These are phyloP conservation scores for Forsythia suspensa DNA, from an alignment of 257 asterid genomes.

Conservation along the genomic window DNA sequence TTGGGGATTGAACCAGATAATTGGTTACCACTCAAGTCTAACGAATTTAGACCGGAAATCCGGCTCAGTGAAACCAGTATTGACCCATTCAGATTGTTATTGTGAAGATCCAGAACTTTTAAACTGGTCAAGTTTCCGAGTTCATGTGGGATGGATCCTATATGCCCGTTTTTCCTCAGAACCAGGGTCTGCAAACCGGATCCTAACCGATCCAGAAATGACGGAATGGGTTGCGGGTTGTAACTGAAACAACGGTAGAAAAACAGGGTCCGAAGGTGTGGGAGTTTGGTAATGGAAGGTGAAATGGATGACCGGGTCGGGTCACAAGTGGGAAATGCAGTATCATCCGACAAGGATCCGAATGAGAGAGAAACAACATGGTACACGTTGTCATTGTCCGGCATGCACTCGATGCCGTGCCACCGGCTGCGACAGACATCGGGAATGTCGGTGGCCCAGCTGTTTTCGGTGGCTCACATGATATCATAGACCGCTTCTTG, in stretches of 20 bases:
- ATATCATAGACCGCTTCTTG: constrained; percentile 79
- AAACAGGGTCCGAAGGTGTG: constrained; percentile 67
- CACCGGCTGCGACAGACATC: constrained; percentile 89
- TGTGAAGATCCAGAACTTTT: constrained; percentile 71
- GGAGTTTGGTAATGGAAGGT: constrained; percentile 67
- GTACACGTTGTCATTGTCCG: constrained; percentile 64
- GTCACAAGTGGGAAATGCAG: constrained; percentile 86
- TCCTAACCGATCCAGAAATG: constrained; percentile 66
- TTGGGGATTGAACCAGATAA: constrained; percentile 65
- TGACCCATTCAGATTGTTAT: constrained; percentile 69
- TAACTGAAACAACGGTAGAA: constrained; percentile 66
- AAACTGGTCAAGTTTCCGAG: constrained; percentile 64
- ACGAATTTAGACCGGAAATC: constrained; percentile 52
- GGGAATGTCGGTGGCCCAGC: constrained; percentile 77
- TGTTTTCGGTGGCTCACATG: constrained; percentile 89
- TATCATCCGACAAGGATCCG: constrained; percentile 82
- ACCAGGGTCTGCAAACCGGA: constrained; percentile 59
- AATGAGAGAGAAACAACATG: constrained; percentile 86
- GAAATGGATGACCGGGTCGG: constrained; percentile 51
- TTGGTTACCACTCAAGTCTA: constrained; percentile 73
- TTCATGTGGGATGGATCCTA: constrained; percentile 67
- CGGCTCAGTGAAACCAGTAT: constrained; percentile 58
- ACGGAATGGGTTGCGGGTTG: constrained; percentile 76
- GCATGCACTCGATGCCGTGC: constrained; percentile 97
- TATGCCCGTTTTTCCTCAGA: constrained; percentile 66